Base-by-base conservation (phyloP, 2,329 filamentous ascomycete species). In the Incumbomyces lentus region DNA sequence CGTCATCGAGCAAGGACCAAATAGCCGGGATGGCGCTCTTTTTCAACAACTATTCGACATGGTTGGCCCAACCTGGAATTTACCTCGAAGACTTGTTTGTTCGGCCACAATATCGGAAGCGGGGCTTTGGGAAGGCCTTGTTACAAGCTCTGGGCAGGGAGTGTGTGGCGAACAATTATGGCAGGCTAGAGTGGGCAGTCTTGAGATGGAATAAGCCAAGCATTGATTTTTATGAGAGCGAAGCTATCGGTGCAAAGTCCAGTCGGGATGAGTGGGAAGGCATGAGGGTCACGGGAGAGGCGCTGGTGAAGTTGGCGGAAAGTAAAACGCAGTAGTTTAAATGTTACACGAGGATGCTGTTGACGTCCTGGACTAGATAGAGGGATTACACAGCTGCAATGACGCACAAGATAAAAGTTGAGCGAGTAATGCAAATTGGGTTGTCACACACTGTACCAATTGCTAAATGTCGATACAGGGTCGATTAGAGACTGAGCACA, bases 51-150 rank as follows among this genome's bases (percentile, higher is more conserved):
- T 96, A 95, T 68, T 87, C 82, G 60, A 95, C 90, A 0, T 96
- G 92, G 92, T 78, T 84, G 7, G 78, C 84, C n/a, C 78, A 77
- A 38, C 79, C 89, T 0, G 90, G 90, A 2, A 84, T 98, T 60
- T 95, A 93, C 64, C 80, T 96, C 32, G 90, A 96, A 64, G 90
- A 96, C 61, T 70, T 96, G n/a, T 95, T 82, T 59, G 86, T 98
- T 34, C 74, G 79, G 56, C 74, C 79, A 1, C 68, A 69, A 37
- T 80, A 84, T 57, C 73, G 92, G 3, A 81, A 81, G 30, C 78
- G 77, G 51, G 89, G 89, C 1, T 94, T 90, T 61, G 90, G 89
- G 33, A 84, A 82, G 65, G 69, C 73, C 57, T 64, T 96, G 60
- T 70, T 96, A 40, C 76, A 76, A 51, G 78, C 79, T 55, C 68